Conservation (phyloP, 108 stramenopile species). For the Halocafeteria seosinensis region DNA sequence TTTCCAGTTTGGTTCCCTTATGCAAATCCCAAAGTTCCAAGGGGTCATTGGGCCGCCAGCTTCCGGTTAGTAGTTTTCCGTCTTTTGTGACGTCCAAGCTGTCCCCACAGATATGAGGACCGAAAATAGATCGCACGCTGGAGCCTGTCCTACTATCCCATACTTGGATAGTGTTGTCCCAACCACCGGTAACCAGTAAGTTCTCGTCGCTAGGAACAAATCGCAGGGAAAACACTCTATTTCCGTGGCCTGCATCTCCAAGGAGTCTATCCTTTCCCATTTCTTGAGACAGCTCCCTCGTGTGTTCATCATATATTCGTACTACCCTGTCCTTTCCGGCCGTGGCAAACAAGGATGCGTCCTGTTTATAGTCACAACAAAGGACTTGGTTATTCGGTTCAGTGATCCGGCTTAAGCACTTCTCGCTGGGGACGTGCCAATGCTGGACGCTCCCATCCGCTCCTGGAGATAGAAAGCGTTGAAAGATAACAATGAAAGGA, state of each 20-base stretch:
- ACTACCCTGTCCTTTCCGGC: not conserved
- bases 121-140: not conserved
- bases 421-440: not conserved
- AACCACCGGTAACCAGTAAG: not conserved
- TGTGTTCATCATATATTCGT: constrained; percentile 11
- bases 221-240: not conserved
- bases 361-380: not conserved
- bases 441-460: not conserved
- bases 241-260: not conserved
- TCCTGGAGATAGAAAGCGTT: not conserved
- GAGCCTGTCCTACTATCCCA: constrained; percentile 1
- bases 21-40: constrained; percentile 3
- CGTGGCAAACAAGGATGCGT: not conserved
- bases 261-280: not conserved
- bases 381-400: not conserved
- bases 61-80: not conserved
- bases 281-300: not conserved
- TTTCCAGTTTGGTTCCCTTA: not conserved
- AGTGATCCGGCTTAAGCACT: not conserved
- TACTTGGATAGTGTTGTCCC: not conserved
- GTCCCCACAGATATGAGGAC: constrained; percentile 1
- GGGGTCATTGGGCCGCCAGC: not conserved
- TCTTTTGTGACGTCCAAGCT: not conserved
- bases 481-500: not conserved
- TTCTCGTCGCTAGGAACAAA: not conserved